phyloP scores from a whole-genome alignment of 177 flowering plant genomes.

The Vitis hybrid region DNA sequence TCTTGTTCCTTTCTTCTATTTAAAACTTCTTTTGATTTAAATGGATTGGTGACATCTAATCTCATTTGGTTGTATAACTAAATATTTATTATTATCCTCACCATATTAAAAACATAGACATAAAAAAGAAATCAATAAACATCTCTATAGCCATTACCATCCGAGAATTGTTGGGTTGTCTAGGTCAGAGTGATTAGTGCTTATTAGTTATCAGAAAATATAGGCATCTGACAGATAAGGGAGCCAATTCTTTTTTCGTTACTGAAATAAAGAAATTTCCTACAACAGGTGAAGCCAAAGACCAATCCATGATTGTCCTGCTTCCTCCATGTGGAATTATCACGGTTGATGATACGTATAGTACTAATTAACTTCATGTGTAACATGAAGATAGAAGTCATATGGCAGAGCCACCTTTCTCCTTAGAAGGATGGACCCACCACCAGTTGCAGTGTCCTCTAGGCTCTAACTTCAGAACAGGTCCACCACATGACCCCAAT shows the following conservation, averaged over 20 bases:
- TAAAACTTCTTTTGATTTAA: too few relatives aligned
- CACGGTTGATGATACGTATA: background rate
- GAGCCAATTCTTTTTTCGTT: too few relatives aligned
- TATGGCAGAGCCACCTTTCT: background rate
- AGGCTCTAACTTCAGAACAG: background rate
- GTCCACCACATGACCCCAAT: background rate
- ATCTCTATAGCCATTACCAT: too few relatives aligned
- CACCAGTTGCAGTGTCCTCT: background rate
- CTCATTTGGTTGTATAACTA: too few relatives aligned
- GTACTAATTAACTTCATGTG: too few relatives aligned
- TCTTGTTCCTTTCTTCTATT: too few relatives aligned
- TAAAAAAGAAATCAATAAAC: too few relatives aligned
- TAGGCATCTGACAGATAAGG: background rate
- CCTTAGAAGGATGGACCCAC: background rate
- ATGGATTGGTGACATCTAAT: too few relatives aligned
- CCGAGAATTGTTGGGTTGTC: too few relatives aligned
- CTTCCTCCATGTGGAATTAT: conserved; percentile 23
- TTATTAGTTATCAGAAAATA: background rate
- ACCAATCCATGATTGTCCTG: conserved; percentile 18
- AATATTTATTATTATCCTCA: too few relatives aligned
- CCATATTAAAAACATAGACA: too few relatives aligned
- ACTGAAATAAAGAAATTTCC: background rate
- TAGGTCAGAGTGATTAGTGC: too few relatives aligned
- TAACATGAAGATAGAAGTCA: background rate
- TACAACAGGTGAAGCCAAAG: conserved; percentile 15